phyloP scores from a whole-genome alignment of 2,329 filamentous ascomycete species.

The Trichoderma guizhouense region DNA sequence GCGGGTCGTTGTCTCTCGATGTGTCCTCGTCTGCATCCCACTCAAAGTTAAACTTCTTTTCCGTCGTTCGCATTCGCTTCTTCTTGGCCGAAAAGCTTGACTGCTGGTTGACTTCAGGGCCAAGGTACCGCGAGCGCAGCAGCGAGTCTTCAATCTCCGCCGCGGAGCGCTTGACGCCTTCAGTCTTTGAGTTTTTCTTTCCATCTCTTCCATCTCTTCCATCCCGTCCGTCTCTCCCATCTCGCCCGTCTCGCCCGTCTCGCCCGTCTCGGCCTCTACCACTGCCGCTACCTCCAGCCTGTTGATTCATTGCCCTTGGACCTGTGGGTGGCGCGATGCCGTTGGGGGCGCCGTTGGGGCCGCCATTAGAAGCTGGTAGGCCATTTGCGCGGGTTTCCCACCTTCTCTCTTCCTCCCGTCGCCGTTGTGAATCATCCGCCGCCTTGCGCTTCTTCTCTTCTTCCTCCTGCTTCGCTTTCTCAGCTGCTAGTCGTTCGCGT shows the following conservation, averaged over 20 bases:
- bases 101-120: conserved; percentile 75
- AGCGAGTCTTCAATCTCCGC: conserved; percentile 71
- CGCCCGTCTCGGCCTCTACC: conserved; percentile 27
- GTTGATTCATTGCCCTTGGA: conserved; percentile 60
- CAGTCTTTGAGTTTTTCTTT: conserved; percentile 37
- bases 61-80: conserved; percentile 87
- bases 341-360: conserved; percentile 25
- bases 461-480: conserved; percentile 70
- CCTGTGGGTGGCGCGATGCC: conserved; percentile 59
- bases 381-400: conserved; percentile 32
- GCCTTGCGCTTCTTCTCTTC: conserved; percentile 51
- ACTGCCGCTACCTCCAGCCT: conserved; percentile 40
- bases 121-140: conserved; percentile 82
- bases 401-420: conserved; percentile 59
- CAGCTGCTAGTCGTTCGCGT: conserved; percentile 73
- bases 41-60: conserved; percentile 98
- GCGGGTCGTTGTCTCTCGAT: conserved; percentile 62
- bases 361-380: conserved; percentile 26
- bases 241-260: conserved; percentile 26
- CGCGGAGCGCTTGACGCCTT: conserved; percentile 39
- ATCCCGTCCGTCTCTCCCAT: conserved; percentile 41
- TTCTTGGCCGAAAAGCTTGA: conserved; percentile 93
- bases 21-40: conserved; percentile 97
- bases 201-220: conserved; percentile 19
- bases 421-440: conserved; percentile 64